phyloP scores from a whole-genome alignment of 2,329 filamentous ascomycete genomes.

The Colletotrichum sp. region DNA sequence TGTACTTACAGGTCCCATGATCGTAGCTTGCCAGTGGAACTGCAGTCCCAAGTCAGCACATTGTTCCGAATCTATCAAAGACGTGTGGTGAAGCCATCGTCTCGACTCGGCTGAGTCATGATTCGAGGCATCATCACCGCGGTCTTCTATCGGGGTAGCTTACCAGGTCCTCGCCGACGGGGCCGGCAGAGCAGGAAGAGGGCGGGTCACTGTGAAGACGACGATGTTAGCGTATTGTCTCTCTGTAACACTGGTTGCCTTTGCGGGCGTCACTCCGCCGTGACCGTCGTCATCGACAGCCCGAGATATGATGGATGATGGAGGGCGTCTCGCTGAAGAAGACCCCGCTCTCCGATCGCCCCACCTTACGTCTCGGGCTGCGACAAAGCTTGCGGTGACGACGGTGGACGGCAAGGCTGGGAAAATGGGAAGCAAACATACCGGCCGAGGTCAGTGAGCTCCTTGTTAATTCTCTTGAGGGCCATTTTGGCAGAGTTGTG shows the following conservation, averaged over 20 bases:
- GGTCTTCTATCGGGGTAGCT: constrained; percentile 40
- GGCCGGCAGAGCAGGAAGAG: constrained; percentile 97
- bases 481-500: constrained; percentile 64
- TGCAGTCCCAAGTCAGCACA: constrained; percentile 41
- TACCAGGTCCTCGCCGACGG: constrained; percentile 98
- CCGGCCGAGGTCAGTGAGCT: constrained; percentile 89
- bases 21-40: constrained; percentile 99
- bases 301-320: neutral
- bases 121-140: constrained; percentile 5
- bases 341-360: constrained; percentile 41
- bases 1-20: constrained; percentile 94
- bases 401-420: constrained; percentile 14
- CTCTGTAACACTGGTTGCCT: neutral
- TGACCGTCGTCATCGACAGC: neutral
- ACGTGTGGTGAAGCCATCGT: neutral
- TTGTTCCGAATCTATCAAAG: neutral
- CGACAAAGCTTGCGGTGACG: constrained; percentile 16
- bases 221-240: constrained; percentile 31
- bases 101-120: constrained; percentile 27
- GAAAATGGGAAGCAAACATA: constrained; percentile 43
- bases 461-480: constrained; percentile 95
- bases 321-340: constrained; percentile 14
- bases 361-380: constrained; percentile 39
- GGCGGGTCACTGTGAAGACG: constrained; percentile 80
- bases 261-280: neutral